Base-by-base conservation (phyloP, 2,329 filamentous ascomycete genomes). In the Aspergillus pseudonomiae region DNA sequence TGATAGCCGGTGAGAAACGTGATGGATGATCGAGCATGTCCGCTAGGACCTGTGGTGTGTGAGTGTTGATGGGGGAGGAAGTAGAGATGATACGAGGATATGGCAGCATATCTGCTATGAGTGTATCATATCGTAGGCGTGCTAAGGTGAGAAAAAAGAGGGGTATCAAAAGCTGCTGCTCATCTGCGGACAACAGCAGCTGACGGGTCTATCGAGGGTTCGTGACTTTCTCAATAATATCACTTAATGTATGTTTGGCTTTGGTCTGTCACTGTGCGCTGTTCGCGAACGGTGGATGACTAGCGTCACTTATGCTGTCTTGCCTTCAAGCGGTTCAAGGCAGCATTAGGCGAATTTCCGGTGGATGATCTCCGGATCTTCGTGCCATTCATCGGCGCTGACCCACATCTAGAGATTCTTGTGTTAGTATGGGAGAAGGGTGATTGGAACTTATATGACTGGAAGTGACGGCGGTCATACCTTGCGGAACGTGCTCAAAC, bases 351-450 rank as follows among this genome's bases (percentile, higher is more conserved):
- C 94, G 80, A 98, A 97, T 81, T 97, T 98, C 75, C 93, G 95
- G 81, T 98, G 94, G 76, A 99, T 98, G 73, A 99, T 95, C 76
- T 99, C 94, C 21, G 95, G 95, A 77, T 99, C 97, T 85, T 99
- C 95, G 78, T 99, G 95, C 95, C 95, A 99, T 84, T 99, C 95
- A 76, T 98, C 95, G 77, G 97, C 94, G 81, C 93, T 97, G 75
- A 99, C 95, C 93, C 95, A 98, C 95, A 99, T 99, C 94, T 97
- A 21, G 10, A n/a, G 48, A 6, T 26, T 9, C 10, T 28, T 1
- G 28, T 21, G 26, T 52, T 32, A 52, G 48, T 21, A 55, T 39
- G 6, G 12, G 32, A 21, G 6, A 36, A n/a, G 21, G 32, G n/a
- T 30, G 6, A 6, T 54, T 7, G n/a, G 4, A 11, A 7, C 19